A percentile compares a stretch with the other conserved stretches of the same genome.
Evolutionary conservation across 1,139 yeast genomes (phyloP).

Genomic region (Magnusiomyces paraingens): DNA sequence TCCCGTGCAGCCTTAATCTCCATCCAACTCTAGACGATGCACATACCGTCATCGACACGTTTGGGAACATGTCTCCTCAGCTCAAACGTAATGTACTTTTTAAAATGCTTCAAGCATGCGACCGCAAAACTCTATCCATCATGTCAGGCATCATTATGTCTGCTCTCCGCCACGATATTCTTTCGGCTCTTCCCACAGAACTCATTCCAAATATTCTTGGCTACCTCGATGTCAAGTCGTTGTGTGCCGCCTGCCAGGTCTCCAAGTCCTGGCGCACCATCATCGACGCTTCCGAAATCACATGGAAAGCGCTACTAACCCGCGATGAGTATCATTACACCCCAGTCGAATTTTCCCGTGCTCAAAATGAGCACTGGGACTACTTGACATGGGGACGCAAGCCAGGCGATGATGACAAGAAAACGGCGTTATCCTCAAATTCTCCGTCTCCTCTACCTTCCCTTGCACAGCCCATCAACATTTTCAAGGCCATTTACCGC

Average conservation of each 20-base stretch:
- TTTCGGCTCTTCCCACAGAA: conserved; percentile 68
- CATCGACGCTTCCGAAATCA: conserved; percentile 47
- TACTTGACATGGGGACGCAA: conserved; percentile 30
- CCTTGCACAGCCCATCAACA: conserved; percentile 22
- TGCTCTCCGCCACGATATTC: conserved; percentile 65
- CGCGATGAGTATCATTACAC: conserved; percentile 27
- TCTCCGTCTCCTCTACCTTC: conserved; percentile 7
- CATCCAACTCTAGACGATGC: conserved; percentile 13
- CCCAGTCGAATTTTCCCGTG: conserved; percentile 28
- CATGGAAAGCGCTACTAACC: conserved; percentile 36
- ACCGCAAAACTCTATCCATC: conserved; percentile 64
- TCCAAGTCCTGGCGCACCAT: conserved; percentile 63
- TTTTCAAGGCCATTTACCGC: conserved; percentile 55
- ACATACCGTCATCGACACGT: conserved; percentile 29
- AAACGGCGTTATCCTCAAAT: conserved; percentile 11
- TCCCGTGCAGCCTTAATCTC: background rate
- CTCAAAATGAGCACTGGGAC: conserved; percentile 32
- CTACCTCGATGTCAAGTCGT: conserved; percentile 57
- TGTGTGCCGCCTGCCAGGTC: conserved; percentile 58
- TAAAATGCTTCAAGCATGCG: conserved; percentile 56
- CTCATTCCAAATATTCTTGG: conserved; percentile 63
- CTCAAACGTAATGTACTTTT: conserved; percentile 41
- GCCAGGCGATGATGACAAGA: conserved; percentile 8
- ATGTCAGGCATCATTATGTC: conserved; percentile 52
- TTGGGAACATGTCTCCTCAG: conserved; percentile 33